Base-by-base conservation (phyloP, 306 rosid genomes). In the Herpetospermum pedunculosum region DNA sequence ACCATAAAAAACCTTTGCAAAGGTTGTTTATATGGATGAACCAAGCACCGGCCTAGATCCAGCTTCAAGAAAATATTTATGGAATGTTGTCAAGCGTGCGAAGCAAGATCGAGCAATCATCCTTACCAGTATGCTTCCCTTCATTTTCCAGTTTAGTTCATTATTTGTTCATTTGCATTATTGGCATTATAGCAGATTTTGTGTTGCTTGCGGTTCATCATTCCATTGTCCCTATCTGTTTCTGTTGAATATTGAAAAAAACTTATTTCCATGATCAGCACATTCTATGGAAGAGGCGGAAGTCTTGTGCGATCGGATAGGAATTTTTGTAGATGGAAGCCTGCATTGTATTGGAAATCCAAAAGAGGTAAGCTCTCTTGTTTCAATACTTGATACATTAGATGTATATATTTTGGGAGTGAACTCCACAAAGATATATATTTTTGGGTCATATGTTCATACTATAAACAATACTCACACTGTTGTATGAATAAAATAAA, bases 231-330 rank as follows among this genome's bases (percentile, higher is more conserved):
- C 30, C 29, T 52, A 4, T 72, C 47, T 6, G 29, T 14, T 29
- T 72, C 19, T 29, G 11, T 29, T n/a, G 26, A 50, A 48, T n/a
- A 72, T 28, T 50, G 46, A 72, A n/a, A 2, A 68, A 34, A 72
- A 2, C 50, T 53, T 11, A 32, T 35, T 32, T 21, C 16, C 60
- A 5, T 65, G 50, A 81, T 78, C 92, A 90, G 97, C 97, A 43
- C 97, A 92, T 85, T 92, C 97, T 54, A 92, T 88, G 97, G 98
- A 92, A 83, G 97, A 92, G 83, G 97, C 97, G 44, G 97, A 92
- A 77, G 90, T 85, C 50, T 80, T 90, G 26, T 92, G 96, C 54
- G 97, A 90, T 73, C 89, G 96, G 73, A 58, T 90, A 60, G 97
- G 97, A 80, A 87, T 90, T 53, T 90, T 92, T 37, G 96, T 85